A percentile compares a stretch with the other conserved stretches of the same genome.
Conservation (phyloP, 164 flowering plant species). For the Magnolia sinica region DNA sequence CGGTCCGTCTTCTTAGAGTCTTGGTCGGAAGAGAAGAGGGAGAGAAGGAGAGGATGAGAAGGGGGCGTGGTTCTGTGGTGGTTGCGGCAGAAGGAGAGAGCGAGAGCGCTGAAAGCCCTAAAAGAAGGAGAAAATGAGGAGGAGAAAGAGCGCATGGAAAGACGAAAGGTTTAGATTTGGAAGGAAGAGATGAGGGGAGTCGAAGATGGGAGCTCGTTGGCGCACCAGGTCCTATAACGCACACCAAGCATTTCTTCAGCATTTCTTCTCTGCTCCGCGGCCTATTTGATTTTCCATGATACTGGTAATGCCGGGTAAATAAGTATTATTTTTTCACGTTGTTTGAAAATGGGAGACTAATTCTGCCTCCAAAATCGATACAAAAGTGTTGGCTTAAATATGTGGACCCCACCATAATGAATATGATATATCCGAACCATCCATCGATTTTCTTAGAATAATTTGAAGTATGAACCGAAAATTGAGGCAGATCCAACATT, state of each 20-base stretch:
- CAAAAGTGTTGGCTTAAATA: no score
- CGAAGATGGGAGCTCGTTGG: slow-evolving; percentile 16
- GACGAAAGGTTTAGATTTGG: background rate
- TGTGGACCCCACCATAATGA: no score
- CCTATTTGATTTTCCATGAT: no score
- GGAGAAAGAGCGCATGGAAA: slow-evolving; percentile 4
- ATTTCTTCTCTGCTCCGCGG: background rate
- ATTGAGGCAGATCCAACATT: no score
- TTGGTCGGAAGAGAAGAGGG: background rate
- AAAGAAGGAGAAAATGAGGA: slow-evolving; percentile 19
- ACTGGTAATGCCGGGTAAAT: no score
- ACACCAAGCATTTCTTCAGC: background rate
- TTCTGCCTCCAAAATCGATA: no score
- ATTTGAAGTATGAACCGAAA: no score
- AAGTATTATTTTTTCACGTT: no score
- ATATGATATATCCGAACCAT: no score
- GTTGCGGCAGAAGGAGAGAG: slow-evolving; percentile 10
- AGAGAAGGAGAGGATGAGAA: background rate
- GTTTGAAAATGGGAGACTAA: no score
- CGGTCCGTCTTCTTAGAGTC: background rate
- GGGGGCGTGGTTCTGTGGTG: background rate
- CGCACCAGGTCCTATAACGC: background rate
- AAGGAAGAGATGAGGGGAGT: background rate
- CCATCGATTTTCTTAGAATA: no score
- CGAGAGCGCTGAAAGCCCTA: slow-evolving; percentile 20